Percentiles rank a stretch among this genome's conserved stretches.
Evolutionary conservation across 2,329 filamentous ascomycete genomes (phyloP).

Genomic region (Cladophialophora exuberans): DNA sequence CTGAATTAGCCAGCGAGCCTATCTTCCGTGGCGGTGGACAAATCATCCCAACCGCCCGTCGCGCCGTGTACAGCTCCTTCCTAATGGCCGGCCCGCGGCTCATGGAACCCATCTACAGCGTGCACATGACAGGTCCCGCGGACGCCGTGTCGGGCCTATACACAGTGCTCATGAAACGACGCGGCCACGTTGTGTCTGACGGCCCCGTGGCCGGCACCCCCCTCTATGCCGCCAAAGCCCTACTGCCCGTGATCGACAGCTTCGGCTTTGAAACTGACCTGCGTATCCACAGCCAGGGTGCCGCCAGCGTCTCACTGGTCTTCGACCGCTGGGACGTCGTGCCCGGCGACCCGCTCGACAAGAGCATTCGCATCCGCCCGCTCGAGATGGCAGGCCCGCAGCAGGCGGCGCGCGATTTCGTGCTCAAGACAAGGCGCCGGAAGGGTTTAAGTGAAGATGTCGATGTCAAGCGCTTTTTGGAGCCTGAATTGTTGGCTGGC

Average conservation of each 20-base stretch:
- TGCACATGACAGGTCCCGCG: conserved; percentile 89
- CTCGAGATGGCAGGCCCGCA: conserved; percentile 86
- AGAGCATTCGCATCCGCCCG: conserved; percentile 77
- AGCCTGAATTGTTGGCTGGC: conserved; percentile 88
- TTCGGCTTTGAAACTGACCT: conserved; percentile 99
- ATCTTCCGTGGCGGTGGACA: conserved; percentile 96
- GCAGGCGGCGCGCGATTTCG: conserved; percentile 91
- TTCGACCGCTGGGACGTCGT: conserved; percentile 98
- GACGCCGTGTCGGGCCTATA: conserved; percentile 88
- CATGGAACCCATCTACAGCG: conserved; percentile 95
- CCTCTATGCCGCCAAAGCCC: conserved; percentile 84
- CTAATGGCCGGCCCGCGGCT: conserved; percentile 93
- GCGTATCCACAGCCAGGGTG: conserved; percentile 91
- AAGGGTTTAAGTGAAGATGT: conserved; percentile 97
- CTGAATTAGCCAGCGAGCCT: conserved; percentile 81
- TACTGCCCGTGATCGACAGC: conserved; percentile 93
- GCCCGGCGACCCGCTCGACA: conserved; percentile 91
- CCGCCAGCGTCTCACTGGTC: conserved; percentile 85
- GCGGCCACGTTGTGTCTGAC: conserved; percentile 93
- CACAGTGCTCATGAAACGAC: conserved; percentile 82
- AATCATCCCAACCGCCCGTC: conserved; percentile 91
- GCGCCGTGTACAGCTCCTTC: conserved; percentile 94
- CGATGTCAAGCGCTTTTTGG: conserved; percentile 91
- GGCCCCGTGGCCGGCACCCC: conserved; percentile 92
- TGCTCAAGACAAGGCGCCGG: conserved; percentile 88